Evolutionary conservation across 192 early-diverging fungal genomes (phyloP), one percentile per base, ranked within the genome.

Genomic region (Coemansia sp.): DNA sequence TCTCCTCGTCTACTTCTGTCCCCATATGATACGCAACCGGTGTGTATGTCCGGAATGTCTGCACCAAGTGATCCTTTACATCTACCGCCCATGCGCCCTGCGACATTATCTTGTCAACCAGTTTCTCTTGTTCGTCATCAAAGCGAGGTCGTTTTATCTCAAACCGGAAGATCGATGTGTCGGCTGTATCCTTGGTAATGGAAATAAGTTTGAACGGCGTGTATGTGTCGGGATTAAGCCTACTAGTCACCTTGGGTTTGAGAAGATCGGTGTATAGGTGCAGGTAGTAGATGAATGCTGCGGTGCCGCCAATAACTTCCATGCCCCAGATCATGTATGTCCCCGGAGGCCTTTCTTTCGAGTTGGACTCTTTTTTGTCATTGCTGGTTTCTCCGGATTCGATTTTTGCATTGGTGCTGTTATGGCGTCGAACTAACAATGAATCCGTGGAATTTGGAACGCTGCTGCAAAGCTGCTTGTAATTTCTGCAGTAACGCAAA

Each of bases 41-140:
- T 22, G 91, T 92, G 61, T 91, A 92, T 3, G 86, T 85, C 12
- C 91, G 73, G 76, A 86, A 85, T 28, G 88, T 88, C 68, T 92
- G 89, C 57, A 90, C 87, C 61, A 84, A 54, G 64, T 90, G 87
- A 70, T 91, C 90, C 65, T 92, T 91, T 55, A 91, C 82, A 52
- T 90, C 87, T 4, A 92, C 54, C 12, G 85, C 85, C 67, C 87
- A 90, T 7, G 80, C 73, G 57, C 89, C 78, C 37, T 84, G 81
- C 0, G 57, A 18, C 4, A 68, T 37, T 4, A 78, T 48, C 1
- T 20, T 20, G 60, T 78, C 81, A 1, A 67, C 72, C n/a, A 55
- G 22, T 36, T 68, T 67, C 36, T 81, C 79, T n/a, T 34, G 59
- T 39, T 62, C 61, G 1, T 68, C 54, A 41, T 81, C 78, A 45